Evolutionary conservation across 164 flowering plant species (phyloP), one percentile per base, ranked within the genome.

Genomic region (Liquidambar formosana): DNA sequence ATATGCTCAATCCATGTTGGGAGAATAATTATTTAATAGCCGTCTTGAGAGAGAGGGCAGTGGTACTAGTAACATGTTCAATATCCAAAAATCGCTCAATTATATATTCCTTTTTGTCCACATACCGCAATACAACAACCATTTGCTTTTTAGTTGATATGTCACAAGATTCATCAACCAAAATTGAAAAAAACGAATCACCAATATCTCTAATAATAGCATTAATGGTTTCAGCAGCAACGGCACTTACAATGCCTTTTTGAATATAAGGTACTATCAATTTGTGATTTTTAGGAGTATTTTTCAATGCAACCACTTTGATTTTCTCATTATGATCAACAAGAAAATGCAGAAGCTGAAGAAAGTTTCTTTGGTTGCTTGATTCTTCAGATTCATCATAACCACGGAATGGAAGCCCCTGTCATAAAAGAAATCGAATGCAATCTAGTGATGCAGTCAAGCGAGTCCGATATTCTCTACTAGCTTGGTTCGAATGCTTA

Each of bases 371-470:
- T 45, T 38, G 47, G 16, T 69, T 78, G 0, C 11, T 4, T 8
- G 71, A 73, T 0, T 26, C 33, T n/a, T 61, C 61, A 53, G n/a
- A 67, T 61, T 72, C 73, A 68, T 75, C 73, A 61, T 72, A 71
- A 47, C 72, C 72, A 43, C 64, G 63, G 63, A 73, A 62, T 16
- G 72, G 57, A 4, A 72, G 56, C 28, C 72, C 76, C 58, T 73
- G 75, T 1, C 45, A 23, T 11, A 72, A 58, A 51, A 66, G 67
- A 28, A 69, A 65, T 58, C 67, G 47, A 16, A 61, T 22, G 54
- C 59, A 57, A 45, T 68, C 73, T 46, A 74, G 23, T 11, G 60
- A 27, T 33, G 69, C 67, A 25, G 10, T 46, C 18, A 77, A 58
- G 14, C 52, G 23, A 27, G 8, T 33, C n/a, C 61, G 51, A 33